Base-by-base conservation (phyloP, 2,329 filamentous ascomycete species). In the Ascochyta rabiei region DNA sequence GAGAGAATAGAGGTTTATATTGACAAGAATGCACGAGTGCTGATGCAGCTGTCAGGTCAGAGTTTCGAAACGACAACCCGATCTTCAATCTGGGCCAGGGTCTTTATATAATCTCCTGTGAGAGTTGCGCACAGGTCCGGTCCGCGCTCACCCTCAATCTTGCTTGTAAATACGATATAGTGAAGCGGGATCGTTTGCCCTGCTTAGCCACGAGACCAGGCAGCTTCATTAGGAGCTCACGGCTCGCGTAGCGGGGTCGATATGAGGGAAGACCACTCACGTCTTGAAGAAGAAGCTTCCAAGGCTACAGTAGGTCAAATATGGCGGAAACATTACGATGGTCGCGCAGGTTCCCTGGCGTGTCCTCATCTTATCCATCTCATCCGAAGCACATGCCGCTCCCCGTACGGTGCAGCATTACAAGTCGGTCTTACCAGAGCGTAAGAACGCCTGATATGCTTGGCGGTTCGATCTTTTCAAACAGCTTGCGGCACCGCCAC, bases 41-140 rank as follows among this genome's bases (percentile, higher is more conserved):
- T 34, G 40, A 54, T 48, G 51, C 51, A 55, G 44, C 43, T 52
- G 49, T 37, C 40, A 56, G 47, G 51, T 52, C 54, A 44, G 38
- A 48, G 52, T 49, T 63, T 62, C 49, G 55, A 65, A 59, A 59
- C 53, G 59, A 58, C 58, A 58, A 41, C 39, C 41, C 41, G 55
- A 34, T 45, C 49, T 47, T 51, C 51, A 55, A 53, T 51, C 53
- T 46, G 55, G 33, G 39, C 41, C 49, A 60, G 50, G 53, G 56
- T 39, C 53, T 58, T 59, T 64, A 62, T 64, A 62, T 50, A 57
- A 57, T 42, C 47, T 57, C 38, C 46, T 39, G 42, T 13, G 37
- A 50, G 42, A 48, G 53, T 57, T 57, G 53, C 53, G 52, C 52
- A 55, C 52, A 55, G 52, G 52, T 41, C 45, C 52, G 52, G 37